Conservation (phyloP, 1,139 yeast genomes). For the Diutina catenulata region DNA sequence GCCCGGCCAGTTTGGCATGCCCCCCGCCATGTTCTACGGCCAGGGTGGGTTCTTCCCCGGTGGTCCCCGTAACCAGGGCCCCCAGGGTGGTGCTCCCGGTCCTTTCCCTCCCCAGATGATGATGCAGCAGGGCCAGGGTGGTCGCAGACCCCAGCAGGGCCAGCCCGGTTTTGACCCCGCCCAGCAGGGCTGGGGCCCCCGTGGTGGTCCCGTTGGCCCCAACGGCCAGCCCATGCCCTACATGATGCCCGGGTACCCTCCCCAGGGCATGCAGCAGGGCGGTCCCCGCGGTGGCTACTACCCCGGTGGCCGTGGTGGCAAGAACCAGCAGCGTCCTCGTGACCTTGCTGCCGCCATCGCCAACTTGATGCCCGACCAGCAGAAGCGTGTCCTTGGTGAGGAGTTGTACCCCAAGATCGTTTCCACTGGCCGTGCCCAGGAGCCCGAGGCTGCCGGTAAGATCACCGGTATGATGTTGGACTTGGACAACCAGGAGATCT, state of each 20-base stretch:
- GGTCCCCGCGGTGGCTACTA: constrained; percentile 12
- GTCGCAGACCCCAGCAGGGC: constrained; percentile 1
- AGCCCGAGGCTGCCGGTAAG: constrained; percentile 95
- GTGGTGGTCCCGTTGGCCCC: constrained; percentile 69
- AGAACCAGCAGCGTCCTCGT: constrained; percentile 25
- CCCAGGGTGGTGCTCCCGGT: constrained; percentile 22
- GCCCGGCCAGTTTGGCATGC: constrained; percentile 83
- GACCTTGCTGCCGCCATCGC: constrained; percentile 51
- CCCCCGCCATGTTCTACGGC: constrained; percentile 79
- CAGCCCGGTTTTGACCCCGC: constrained; percentile 24
- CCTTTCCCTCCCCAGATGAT: constrained; percentile 86
- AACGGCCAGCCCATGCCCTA: constrained; percentile 75
- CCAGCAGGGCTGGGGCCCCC: constrained; percentile 66
- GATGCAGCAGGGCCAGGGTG: constrained; percentile 36
- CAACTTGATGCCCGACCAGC: constrained; percentile 71
- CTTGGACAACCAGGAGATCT: constrained; percentile 85
- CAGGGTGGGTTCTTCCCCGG: constrained; percentile 78
- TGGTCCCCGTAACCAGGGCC: constrained; percentile 45
- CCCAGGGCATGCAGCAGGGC: constrained; percentile 44
- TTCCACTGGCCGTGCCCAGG: constrained; percentile 76
- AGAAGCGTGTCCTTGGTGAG: constrained; percentile 96
- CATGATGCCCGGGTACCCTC: constrained; percentile 61
- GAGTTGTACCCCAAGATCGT: constrained; percentile 92
- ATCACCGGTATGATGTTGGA: constrained; percentile 98
- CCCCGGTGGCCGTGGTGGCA: constrained; percentile 35